Percentiles rank a stretch among this genome's conserved stretches.
Conservation (phyloP, 305 asterid genomes). For the Fraxinus velutina region DNA sequence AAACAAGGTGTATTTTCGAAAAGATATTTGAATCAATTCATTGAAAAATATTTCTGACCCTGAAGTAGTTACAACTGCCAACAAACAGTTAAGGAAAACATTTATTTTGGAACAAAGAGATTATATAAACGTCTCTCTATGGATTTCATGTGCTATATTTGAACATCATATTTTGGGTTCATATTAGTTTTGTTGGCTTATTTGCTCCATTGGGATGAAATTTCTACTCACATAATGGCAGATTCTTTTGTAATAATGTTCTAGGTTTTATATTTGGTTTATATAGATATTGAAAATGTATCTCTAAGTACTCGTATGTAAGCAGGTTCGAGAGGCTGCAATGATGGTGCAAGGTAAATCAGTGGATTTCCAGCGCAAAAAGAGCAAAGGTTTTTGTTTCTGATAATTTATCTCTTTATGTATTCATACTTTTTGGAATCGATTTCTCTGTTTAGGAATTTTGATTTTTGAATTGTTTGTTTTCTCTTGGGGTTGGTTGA, state of each 20-base stretch:
- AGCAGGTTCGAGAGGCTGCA: constrained; percentile 91
- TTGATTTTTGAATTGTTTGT: constrained; percentile 1
- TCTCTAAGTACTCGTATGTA: constrained; percentile 20
- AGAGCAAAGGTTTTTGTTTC: constrained; percentile 69
- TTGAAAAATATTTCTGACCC: not conserved
- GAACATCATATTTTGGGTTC: not conserved
- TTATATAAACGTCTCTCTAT: not conserved
- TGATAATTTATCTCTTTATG: not conserved
- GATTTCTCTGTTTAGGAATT: not conserved
- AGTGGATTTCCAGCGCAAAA: constrained; percentile 92
- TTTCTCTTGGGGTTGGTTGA: not conserved
- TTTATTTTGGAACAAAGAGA: not conserved
- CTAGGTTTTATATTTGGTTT: not conserved
- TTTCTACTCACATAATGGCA: not conserved
- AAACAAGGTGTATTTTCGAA: not conserved
- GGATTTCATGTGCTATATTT: not conserved
- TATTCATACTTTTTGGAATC: not conserved
- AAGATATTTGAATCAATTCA: not conserved
- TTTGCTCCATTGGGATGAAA: not conserved
- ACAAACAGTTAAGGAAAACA: not conserved
- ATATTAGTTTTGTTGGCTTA: not conserved
- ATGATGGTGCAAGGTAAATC: constrained; percentile 81
- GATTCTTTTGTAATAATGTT: constrained; percentile 18
- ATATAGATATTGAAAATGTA: constrained; percentile 9
- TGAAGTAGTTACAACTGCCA: not conserved